These are phyloP conservation scores for Coprinellus micaceus DNA, from an alignment of 768 basidiomycete genomes.

Conservation along the genomic window DNA sequence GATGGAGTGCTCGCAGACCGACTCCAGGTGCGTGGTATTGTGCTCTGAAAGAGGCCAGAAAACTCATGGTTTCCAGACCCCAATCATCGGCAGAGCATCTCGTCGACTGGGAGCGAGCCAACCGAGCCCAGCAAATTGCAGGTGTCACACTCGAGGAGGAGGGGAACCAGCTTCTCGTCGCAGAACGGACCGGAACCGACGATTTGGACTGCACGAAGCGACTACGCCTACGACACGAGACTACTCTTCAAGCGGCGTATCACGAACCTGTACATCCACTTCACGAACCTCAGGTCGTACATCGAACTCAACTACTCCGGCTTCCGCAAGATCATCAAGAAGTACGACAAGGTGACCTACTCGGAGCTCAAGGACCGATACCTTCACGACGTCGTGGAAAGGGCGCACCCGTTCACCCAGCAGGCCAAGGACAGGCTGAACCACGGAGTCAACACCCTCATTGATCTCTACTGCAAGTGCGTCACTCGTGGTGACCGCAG, in stretches of 20 bases:
- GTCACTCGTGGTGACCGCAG: slow-evolving; percentile 69
- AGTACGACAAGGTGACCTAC: slow-evolving; percentile 94
- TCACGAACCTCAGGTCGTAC: slow-evolving; percentile 77
- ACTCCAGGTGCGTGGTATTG: slow-evolving; percentile 16
- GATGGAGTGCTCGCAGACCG: slow-evolving; percentile 5
- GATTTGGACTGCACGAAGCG: slow-evolving; percentile 77
- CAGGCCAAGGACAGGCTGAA: slow-evolving; percentile 61
- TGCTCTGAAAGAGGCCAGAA: neutral
- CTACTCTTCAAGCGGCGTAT: slow-evolving; percentile 88
- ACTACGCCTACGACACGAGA: slow-evolving; percentile 80
- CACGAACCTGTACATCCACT: slow-evolving; percentile 73
- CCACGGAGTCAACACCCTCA: slow-evolving; percentile 51
- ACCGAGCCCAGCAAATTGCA: slow-evolving; percentile 36
- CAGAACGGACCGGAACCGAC: slow-evolving; percentile 31
- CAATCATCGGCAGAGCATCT: neutral
- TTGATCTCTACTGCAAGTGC: slow-evolving; percentile 80
- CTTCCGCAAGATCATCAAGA: slow-evolving; percentile 93
- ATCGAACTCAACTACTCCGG: slow-evolving; percentile 91
- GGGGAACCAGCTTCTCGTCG: slow-evolving; percentile 50
- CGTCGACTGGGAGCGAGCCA: slow-evolving; percentile 19
- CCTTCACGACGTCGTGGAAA: slow-evolving; percentile 66
- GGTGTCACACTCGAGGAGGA: slow-evolving; percentile 23
- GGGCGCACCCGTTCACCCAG: slow-evolving; percentile 62
- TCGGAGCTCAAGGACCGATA: slow-evolving; percentile 79
- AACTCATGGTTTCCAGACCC: neutral